Evolutionary conservation across 2,329 filamentous ascomycete genomes (phyloP), one percentile per base, ranked within the genome.

Genomic region (Beauveria bassiana): DNA sequence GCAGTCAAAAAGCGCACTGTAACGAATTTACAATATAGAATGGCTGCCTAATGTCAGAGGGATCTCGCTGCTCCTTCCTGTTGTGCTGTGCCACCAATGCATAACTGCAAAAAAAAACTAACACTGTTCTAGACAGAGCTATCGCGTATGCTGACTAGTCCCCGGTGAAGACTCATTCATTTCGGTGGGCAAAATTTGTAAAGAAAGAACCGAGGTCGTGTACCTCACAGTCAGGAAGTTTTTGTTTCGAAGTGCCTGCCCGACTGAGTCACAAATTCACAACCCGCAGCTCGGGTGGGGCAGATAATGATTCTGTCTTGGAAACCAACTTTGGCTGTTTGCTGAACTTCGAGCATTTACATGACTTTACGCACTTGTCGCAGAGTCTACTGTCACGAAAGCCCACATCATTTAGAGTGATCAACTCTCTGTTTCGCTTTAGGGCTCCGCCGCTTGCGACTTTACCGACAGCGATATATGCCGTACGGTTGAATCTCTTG

Each of bases 241-340:
- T 60, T 26, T 14, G 40, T 28, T 50, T 60, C 28, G 42, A 24
- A 47, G 22, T 6, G 34, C 34, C 34, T 38, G 34, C 47, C 22
- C 45, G 58, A 38, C 58, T 47, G 58, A 60, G 49, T 54, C 58
- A 60, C 50, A 52, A 45, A 12, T n/a, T 38, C 34, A 38, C 34
- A 38, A 38, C 34, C 34, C 34, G 34, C 12, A 26, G 54, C 38
- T 57, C 34, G 54, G 58, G 58, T 53, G 42, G 58, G 58, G 58
- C 42, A 10, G 8, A 52, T n/a, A 53, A 47, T 56, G 47, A 28
- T 40, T 60, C n/a, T 24, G 51, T 57, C 22, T 34, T 40, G 55
- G 47, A 22, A 38, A 46, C 18, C 38, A 47, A 43, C 50, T 47
- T 60, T 46, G 24, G 14, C 46, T 22, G 58, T 47, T 60, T 53